A percentile compares a stretch with the other conserved stretches of the same genome.
Conservation (phyloP, 805 yeast genomes). For the Barnettozyma sucrosica region DNA sequence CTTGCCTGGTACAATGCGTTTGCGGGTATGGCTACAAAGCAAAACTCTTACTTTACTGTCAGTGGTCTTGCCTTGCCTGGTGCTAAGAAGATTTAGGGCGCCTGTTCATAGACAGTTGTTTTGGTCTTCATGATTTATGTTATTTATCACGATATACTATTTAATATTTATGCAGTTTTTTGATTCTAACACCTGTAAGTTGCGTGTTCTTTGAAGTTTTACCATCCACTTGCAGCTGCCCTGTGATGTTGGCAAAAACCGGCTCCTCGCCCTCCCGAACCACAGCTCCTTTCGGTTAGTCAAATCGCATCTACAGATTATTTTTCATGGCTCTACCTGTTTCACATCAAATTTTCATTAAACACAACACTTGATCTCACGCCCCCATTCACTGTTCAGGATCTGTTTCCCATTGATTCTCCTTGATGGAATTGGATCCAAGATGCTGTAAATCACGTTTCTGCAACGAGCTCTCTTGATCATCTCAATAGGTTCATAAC, state of each 20-base stretch:
- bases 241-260: no score
- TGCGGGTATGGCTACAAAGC: slow-evolving; percentile 53
- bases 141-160: background rate
- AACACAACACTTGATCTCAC: slow-evolving; percentile 53
- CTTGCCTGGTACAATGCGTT: slow-evolving; percentile 57
- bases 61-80: slow-evolving; percentile 31
- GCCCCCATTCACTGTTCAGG: slow-evolving; percentile 91
- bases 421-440: slow-evolving; percentile 86
- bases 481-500: slow-evolving; percentile 87
- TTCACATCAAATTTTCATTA: slow-evolving; percentile 3
- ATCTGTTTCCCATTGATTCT: slow-evolving; percentile 86
- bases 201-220: no score
- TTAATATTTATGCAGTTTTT: background rate
- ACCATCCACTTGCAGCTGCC: no score
- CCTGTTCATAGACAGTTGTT: background rate
- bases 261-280: no score
- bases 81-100: slow-evolving; percentile 12
- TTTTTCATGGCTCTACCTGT: background rate
- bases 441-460: slow-evolving; percentile 85
- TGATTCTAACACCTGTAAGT: background rate
- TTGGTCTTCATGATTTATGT: background rate
- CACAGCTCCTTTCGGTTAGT: no score
- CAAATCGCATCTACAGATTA: background rate
- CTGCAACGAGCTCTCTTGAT: slow-evolving; percentile 84
- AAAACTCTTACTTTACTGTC: slow-evolving; percentile 40